Evolutionary conservation across 2,329 filamentous ascomycete genomes (phyloP), one percentile per base, ranked within the genome.

Genomic region (Tolypocladium amazonense): DNA sequence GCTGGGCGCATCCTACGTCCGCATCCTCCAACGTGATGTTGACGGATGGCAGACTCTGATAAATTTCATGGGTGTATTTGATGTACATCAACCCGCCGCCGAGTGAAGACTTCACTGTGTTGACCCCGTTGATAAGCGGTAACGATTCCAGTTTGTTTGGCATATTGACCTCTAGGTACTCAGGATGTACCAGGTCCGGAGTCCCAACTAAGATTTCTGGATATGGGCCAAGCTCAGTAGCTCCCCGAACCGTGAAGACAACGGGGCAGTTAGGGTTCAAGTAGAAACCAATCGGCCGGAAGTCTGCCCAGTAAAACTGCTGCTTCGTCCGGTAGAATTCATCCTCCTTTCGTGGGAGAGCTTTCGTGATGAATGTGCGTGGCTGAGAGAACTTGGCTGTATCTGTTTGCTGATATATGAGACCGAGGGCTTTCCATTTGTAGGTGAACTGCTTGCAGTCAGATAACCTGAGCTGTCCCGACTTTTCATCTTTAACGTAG

Each of bases 61-160:
- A 52, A 0, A 20, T 2, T 2, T 3, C 1, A 18, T 59, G 15
- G 12, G 54, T 43, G 27, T 62, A 59, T 3, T 47, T 57, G 38
- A 62, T 50, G 30, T 62, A 62, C 1, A 62, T 25, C 25, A 62
- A 61, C 9, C 61, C 61, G 11, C 57, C 61, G 9, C 20, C 2
- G n/a, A n/a, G n/a, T 1, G 3, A 4, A n/a, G 25, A n/a, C 1
- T 33, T n/a, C 12, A 62, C 39, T 0, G 1, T 23, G 12, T 61
- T 52, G 20, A 37, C n/a, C 1, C 57, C 61, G 25, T 58, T n/a
- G 2, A 33, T 1, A 1, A 59, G 25, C 11, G 50, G 52, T 1
- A 41, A 41, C 6, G 18, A 2, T 41, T 41, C 3, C 8, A 41
- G 39, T n/a, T 41, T 18, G 6, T 20, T 41, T 6, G 39, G 15